Evolutionary conservation across 1,284 basidiomycete species (phyloP).

Genomic region (Wallemia ichthyophaga): DNA sequence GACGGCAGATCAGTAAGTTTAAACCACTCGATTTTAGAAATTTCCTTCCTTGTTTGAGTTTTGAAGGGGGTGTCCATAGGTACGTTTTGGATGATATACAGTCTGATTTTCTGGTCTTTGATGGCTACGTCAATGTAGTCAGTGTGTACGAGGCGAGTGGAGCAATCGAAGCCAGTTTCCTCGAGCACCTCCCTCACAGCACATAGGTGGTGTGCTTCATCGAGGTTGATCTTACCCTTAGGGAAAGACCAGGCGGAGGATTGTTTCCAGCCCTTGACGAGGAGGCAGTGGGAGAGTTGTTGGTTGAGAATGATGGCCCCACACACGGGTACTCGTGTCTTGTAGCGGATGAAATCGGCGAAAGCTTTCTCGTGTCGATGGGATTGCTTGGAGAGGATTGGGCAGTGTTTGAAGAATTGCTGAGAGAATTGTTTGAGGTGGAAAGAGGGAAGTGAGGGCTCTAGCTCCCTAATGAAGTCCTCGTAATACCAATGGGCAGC

Average conservation of each 20-base stretch:
- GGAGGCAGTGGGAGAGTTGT: slow-evolving; percentile 30
- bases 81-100: slow-evolving; percentile 76
- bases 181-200: slow-evolving; percentile 77
- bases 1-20: slow-evolving; percentile 63
- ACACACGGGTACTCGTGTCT: slow-evolving; percentile 92
- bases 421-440: slow-evolving; percentile 82
- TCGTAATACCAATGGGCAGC: slow-evolving; percentile 84
- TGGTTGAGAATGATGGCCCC: slow-evolving; percentile 84
- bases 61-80: slow-evolving; percentile 66
- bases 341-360: slow-evolving; percentile 69
- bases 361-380: slow-evolving; percentile 50
- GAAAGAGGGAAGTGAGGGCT: slow-evolving; percentile 57
- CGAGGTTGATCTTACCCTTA: slow-evolving; percentile 93
- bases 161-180: slow-evolving; percentile 72
- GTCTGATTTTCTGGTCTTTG: slow-evolving; percentile 50
- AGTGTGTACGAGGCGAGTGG: slow-evolving; percentile 31
- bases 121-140: slow-evolving; percentile 64
- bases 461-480: slow-evolving; percentile 79
- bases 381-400: slow-evolving; percentile 44
- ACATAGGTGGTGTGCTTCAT: slow-evolving; percentile 51
- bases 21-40: slow-evolving; percentile 96
- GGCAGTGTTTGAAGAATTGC: slow-evolving; percentile 57
- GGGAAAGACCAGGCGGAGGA: slow-evolving; percentile 95
- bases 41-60: slow-evolving; percentile 89
- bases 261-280: slow-evolving; percentile 93